Percentiles rank a stretch among this genome's conserved stretches.
Evolutionary conservation across 2,329 filamentous ascomycete genomes (phyloP).

Genomic region (Clarireedia sp.): DNA sequence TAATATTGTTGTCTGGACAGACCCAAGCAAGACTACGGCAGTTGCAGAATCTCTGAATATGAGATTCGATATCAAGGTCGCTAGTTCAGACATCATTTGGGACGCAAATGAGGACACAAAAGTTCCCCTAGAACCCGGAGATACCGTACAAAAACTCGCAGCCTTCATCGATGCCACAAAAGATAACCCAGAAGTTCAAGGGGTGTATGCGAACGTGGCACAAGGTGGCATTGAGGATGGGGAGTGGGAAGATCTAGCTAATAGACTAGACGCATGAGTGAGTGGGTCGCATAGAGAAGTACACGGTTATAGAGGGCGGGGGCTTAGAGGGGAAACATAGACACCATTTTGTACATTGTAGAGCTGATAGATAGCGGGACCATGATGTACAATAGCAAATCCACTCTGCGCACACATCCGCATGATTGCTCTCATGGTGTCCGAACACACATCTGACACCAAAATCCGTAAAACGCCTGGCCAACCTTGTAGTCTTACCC

Average conservation of each 20-base stretch:
- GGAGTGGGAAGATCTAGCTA: conserved; percentile 45
- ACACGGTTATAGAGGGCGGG: conserved; percentile 13
- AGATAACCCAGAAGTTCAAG: conserved; percentile 67
- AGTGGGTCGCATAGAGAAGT: conserved; percentile 15
- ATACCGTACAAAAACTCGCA: conserved; percentile 48
- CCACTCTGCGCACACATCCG: background rate
- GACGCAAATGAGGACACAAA: conserved; percentile 73
- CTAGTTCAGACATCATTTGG: conserved; percentile 77
- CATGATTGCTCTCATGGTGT: background rate
- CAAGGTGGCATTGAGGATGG: conserved; percentile 45
- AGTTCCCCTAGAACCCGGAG: conserved; percentile 51
- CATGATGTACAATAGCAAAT: background rate
- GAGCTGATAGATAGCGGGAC: too few relatives aligned
- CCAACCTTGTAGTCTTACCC: background rate
- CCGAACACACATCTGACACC: background rate
- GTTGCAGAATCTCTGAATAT: conserved; percentile 57
- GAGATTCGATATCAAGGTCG: conserved; percentile 56
- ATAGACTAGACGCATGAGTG: conserved; percentile 39
- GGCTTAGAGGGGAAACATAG: background rate
- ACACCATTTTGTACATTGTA: too few relatives aligned
- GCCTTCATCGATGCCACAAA: conserved; percentile 52
- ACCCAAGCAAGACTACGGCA: conserved; percentile 55
- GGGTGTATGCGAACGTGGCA: conserved; percentile 65
- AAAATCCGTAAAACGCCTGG: background rate
- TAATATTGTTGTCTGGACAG: conserved; percentile 62